A percentile compares a stretch with the other conserved stretches of the same genome.
Evolutionary conservation across 208 protist genomes (phyloP).

Genomic region (Trypanosoma brucei): DNA sequence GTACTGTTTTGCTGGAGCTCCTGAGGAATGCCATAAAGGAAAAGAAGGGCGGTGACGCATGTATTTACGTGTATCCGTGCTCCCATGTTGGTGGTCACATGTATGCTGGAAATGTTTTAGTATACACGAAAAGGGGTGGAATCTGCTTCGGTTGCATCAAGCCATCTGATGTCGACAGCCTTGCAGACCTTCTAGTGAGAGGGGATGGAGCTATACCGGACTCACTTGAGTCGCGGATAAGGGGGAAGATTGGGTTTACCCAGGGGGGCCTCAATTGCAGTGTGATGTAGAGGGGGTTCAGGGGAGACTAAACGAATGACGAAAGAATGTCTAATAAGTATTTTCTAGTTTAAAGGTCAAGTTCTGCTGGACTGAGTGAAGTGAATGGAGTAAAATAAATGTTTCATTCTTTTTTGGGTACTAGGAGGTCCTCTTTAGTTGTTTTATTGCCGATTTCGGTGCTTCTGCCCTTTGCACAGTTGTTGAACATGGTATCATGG

Average conservation of each 20-base stretch:
- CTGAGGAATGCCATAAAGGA: constrained; percentile 47
- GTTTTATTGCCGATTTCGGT: background rate
- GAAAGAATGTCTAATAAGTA: background rate
- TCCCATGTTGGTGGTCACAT: constrained; percentile 87
- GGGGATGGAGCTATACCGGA: constrained; percentile 43
- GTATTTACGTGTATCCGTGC: constrained; percentile 64
- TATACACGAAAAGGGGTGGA: constrained; percentile 78
- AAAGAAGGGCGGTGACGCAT: constrained; percentile 22
- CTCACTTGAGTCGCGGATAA: constrained; percentile 49
- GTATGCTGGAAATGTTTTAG: constrained; percentile 88
- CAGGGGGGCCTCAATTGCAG: constrained; percentile 9
- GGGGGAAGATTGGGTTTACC: constrained; percentile 38
- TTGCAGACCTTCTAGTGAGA: constrained; percentile 56
- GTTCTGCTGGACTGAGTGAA: too few species aligned
- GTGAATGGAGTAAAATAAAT: too few species aligned
- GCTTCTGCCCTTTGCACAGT: too few species aligned
- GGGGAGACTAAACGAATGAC: background rate
- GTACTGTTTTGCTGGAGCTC: constrained; percentile 77
- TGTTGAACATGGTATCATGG: too few species aligned
- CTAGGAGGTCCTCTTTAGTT: background rate
- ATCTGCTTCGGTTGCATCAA: constrained; percentile 88
- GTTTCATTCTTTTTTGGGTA: too few species aligned
- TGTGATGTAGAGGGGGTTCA: constrained; percentile 11
- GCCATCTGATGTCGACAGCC: constrained; percentile 56
- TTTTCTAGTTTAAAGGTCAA: too few species aligned